Evolutionary conservation across 2,329 filamentous ascomycete genomes (phyloP), one percentile per base, ranked within the genome.

Genomic region (Diaporthe destruens): DNA sequence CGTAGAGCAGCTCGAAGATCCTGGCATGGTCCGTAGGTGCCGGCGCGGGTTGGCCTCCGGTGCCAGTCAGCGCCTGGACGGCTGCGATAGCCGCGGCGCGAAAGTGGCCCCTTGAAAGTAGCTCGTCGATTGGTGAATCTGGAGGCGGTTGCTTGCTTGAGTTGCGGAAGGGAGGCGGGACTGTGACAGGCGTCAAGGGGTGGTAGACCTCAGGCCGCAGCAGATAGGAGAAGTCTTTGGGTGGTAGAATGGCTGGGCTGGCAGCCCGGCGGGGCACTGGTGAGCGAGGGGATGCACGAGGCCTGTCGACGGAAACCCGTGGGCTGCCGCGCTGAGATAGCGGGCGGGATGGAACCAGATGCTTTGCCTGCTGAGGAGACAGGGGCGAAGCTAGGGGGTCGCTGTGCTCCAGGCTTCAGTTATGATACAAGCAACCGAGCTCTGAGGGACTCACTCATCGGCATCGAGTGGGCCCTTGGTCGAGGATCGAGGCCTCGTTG

Each of bases 141-240:
- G 90, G 84, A 1, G 86, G 80, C 0, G 94, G 91, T 75, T 91
- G 89, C 74, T 91, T 86, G 25, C 90, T 81, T 0, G 93, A 89
- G 75, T 89, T 89, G 74, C 93, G 90, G 80, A 98, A 96, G 3
- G 94, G 83, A 0, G 85, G 78, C 0, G 90, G 89, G 16, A 91
- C 82, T 74, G 87, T 86, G 56, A 90, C 86, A 20, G 88, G 88
- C 0, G 92, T 91, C 32, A 98, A 86, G 1, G 92, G 90, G 79
- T 98, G 95, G 84, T 96, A 98, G 71, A 95, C 92, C 75, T 94
- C 90, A 3, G 94, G 91, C 25, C 92, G 90, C 14, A 96, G 88
- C 57, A 98, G 90, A 80, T 93, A 96, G 23, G 91, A 90, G 76
- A 98, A 93, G 83, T 97, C 92, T 78, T 93, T 93, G 47, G 85